A percentile compares a stretch with the other conserved stretches of the same genome.
These are phyloP conservation scores for Aspergillus jensenii DNA, from an alignment of 2,329 filamentous ascomycete genomes.

Conservation along the genomic window DNA sequence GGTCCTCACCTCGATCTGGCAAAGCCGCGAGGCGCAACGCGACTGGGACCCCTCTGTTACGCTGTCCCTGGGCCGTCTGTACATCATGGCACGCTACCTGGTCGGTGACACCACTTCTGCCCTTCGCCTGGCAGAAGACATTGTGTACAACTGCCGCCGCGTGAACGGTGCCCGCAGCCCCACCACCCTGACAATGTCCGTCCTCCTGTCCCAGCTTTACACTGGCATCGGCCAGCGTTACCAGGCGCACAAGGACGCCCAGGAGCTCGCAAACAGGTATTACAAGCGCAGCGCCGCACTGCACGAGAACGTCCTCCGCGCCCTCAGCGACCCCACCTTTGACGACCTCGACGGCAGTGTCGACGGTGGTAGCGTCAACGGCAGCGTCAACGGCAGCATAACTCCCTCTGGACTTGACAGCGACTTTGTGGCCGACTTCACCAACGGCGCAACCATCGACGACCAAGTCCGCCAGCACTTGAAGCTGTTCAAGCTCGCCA, in stretches of 20 bases:
- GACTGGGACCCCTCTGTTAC: conserved; percentile 44
- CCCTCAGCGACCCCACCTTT: conserved; percentile 33
- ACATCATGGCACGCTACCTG: conserved; percentile 52
- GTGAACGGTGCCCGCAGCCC: conserved; percentile 50
- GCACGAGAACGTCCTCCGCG: conserved; percentile 40
- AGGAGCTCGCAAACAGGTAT: conserved; percentile 38
- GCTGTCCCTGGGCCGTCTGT: conserved; percentile 51
- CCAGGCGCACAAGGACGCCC: conserved; percentile 30
- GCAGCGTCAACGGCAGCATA: conserved; percentile 10
- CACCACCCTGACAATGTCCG: conserved; percentile 49
- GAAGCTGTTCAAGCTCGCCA: conserved; percentile 39
- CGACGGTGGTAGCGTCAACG: too few species aligned
- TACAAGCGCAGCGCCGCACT: conserved; percentile 39
- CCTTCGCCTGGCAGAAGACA: conserved; percentile 52
- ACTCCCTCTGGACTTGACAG: conserved; percentile 9
- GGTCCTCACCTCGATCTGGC: conserved; percentile 47
- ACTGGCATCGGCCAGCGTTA: conserved; percentile 40
- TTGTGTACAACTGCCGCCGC: conserved; percentile 56
- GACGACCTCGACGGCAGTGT: conserved; percentile 19
- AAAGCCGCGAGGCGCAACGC: conserved; percentile 44
- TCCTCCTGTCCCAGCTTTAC: conserved; percentile 52
- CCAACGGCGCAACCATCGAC: conserved; percentile 9
- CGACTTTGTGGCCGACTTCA: not conserved
- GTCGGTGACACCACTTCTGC: conserved; percentile 46
- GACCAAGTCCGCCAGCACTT: conserved; percentile 38